Evolutionary conservation across 1,139 yeast species (phyloP).

Genomic region (Sugiyamaella paludigena): DNA sequence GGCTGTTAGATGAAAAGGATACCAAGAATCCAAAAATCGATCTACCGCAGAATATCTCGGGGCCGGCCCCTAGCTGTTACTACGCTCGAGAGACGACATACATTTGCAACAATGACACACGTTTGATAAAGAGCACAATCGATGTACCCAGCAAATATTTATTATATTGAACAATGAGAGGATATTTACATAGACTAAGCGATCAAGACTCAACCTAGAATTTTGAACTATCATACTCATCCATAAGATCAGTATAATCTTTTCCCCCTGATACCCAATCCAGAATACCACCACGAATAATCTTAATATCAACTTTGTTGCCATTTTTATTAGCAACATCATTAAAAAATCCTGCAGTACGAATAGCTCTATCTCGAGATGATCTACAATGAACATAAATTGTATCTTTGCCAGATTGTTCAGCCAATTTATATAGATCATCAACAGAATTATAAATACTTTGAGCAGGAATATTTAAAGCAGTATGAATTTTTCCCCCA

Average conservation of each 20-base stretch:
- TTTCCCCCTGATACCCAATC: slow-evolving; percentile 28
- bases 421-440: slow-evolving; percentile 25
- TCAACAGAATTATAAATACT: slow-evolving; percentile 25
- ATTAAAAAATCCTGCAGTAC: slow-evolving; percentile 29
- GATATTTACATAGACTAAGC: not conserved
- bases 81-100: too few relatives aligned
- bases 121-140: too few relatives aligned
- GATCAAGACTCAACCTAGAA: slow-evolving; percentile 10
- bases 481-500: slow-evolving; percentile 29
- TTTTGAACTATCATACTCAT: slow-evolving; percentile 23
- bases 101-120: too few relatives aligned
- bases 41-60: too few relatives aligned
- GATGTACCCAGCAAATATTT: slow-evolving; percentile 1
- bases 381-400: slow-evolving; percentile 27
- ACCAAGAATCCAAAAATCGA: too few relatives aligned
- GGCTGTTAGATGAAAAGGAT: too few relatives aligned
- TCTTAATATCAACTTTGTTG: slow-evolving; percentile 20
- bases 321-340: slow-evolving; percentile 23
- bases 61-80: too few relatives aligned
- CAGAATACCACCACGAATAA: slow-evolving; percentile 29
- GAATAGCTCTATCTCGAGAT: slow-evolving; percentile 27
- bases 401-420: slow-evolving; percentile 24
- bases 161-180: not conserved
- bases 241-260: slow-evolving; percentile 24
- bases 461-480: slow-evolving; percentile 31